These are phyloP conservation scores for Cucurbita argyrosperma DNA, from an alignment of 306 rosid genomes.

Conservation along the genomic window DNA sequence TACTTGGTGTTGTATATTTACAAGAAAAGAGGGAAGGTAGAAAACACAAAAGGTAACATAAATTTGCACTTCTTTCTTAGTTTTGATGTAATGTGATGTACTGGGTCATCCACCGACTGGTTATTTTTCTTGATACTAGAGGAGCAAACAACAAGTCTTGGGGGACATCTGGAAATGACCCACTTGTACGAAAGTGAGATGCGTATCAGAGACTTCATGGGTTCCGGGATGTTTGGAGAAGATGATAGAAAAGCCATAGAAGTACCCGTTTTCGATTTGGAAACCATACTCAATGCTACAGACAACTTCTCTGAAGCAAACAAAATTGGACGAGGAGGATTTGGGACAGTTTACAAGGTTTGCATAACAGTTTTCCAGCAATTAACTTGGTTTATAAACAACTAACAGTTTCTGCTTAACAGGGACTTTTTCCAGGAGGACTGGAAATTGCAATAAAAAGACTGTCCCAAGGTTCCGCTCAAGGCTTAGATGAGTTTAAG, in stretches of 20 bases:
- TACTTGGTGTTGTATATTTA: not conserved
- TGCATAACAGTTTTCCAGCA: not conserved
- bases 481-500: constrained; percentile 35
- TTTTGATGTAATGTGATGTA: not conserved
- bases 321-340: too few species aligned
- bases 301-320: too few species aligned
- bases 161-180: not conserved
- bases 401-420: not conserved
- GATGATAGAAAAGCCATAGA: constrained; percentile 15
- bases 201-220: constrained; percentile 15
- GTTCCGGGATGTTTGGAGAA: constrained; percentile 15
- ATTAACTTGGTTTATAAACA: not conserved
- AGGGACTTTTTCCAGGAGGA: constrained; percentile 23
- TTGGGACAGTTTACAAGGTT: not conserved
- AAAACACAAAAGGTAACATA: not conserved
- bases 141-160: not conserved
- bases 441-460: constrained; percentile 34
- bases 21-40: not conserved
- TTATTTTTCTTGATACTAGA: not conserved
- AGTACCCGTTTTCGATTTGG: constrained; percentile 12
- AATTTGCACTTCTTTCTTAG: not conserved
- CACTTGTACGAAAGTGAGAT: constrained; percentile 8
- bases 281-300: too few species aligned
- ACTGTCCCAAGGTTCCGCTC: constrained; percentile 25
- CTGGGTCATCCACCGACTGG: not conserved